Base-by-base conservation (phyloP, 345 rosid genomes). In the Rhizophora apiculata region DNA sequence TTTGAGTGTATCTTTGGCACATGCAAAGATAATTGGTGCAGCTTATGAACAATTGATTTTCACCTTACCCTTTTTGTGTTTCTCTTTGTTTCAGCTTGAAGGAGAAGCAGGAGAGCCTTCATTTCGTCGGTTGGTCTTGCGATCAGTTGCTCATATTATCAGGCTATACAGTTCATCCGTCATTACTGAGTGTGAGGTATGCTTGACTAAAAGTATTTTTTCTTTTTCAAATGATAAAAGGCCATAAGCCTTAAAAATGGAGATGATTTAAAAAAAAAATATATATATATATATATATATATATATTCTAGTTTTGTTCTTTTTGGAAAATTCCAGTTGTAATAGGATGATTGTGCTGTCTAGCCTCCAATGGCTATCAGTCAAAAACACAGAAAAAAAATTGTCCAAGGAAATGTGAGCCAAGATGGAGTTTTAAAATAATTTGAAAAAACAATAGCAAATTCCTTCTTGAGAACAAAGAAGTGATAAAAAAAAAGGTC, bases 31-130 rank as follows among this genome's bases (percentile, higher is more conserved):
- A 13, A 60, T 48, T 31, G 19, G 27, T 74, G 34, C 24, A n/a
- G 48, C 6, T 62, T 26, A 27, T 29, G 32, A 43, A 21, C 13
- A 67, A 49, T 60, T 39, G 43, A 6, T 10, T 48, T 27, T 34
- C 48, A 26, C 52, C 39, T 48, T 18, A 27, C 57, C 49, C 21
- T 64, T 70, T 74, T 75, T 67, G 54, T 72, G 55, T 71, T 76
- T 67, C 68, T 46, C 78, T 71, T 81, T 64, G 59, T 65, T 77
- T 61, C 79, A 94, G 99, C 77, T 83, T 62, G 99, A 95, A 83
- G 99, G 97, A 78, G 99, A 95, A 79, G 80, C 82, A 68, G 97
- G 96, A 66, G 99, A 95, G 83, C 99, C 99, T 68, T 88, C 92
- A 79, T 82, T 90, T 76, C 91, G 98, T 57, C 97, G 99, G 61